Evolutionary conservation across 768 basidiomycete genomes (phyloP), one percentile per base, ranked within the genome.

Genomic region (Boletus rubescentipes): DNA sequence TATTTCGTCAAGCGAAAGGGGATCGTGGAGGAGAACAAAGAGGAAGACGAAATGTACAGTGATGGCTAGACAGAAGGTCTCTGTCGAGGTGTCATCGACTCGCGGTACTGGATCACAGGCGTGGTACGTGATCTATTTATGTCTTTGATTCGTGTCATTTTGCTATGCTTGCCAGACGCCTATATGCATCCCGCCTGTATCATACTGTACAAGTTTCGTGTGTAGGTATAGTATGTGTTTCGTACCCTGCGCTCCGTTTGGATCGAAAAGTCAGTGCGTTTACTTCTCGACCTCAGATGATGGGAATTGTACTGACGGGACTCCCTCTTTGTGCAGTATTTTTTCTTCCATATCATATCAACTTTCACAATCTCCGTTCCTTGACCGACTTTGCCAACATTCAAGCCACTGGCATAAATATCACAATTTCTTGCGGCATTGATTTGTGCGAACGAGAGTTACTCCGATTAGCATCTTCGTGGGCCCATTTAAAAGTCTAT

Each of bases 1-100:
- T 60, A 66, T 46, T 61, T 73, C 32, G 30, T 60, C 37, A 61
- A 57, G 29, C 48, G 38, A 39, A 26, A 47, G 11, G 21, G 32
- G 30, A 15, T 36, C n/a, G 21, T 15, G 4, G 35, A 42, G 9
- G 48, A 35, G 34, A 30, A 54, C 2, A 44, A 39, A 20, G 49
- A 46, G 3, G 44, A 40, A 5, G 12, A 48, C 2, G 53, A 40
- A 5, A 39, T n/a, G n/a, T 49, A 32, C 0, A 51, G 44, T 11
- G 44, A 59, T 6, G 37, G 15, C 15, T 51, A 49, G 30, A 10
- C 10, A 38, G 11, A 9, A n/a, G 23, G n/a, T 31, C 11, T 21
- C 29, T 31, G 29, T 52, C 11, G 31, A 18, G 21, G 23, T 34
- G 21, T 46, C 26, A 6, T 26, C 26, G 26, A 26, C 26, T 26